phyloP scores from a whole-genome alignment of 1,284 basidiomycete species.

The Phellopilus nigrolimitatus region DNA sequence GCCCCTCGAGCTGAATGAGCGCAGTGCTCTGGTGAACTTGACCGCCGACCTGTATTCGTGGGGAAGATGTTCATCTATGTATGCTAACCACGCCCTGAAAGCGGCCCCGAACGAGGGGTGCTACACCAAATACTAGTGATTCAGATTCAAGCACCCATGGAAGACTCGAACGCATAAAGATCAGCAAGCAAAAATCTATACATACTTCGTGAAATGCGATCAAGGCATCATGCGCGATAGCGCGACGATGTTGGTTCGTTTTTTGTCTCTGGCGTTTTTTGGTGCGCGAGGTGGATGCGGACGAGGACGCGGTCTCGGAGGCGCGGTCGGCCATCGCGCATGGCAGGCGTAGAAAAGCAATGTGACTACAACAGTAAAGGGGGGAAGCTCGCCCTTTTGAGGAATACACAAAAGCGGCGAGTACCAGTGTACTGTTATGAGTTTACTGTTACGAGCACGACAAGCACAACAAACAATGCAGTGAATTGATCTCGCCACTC shows the following conservation, averaged over 20 bases:
- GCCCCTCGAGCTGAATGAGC: constrained; percentile 17
- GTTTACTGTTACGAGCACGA: too few species aligned
- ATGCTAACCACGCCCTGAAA: constrained; percentile 19
- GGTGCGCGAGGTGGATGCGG: constrained; percentile 10
- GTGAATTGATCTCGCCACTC: not conserved
- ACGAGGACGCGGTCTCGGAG: not conserved
- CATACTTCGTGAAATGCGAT: constrained; percentile 18
- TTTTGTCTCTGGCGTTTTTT: constrained; percentile 16
- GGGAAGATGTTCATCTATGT: constrained; percentile 14
- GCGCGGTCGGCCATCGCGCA: constrained; percentile 20
- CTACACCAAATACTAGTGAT: constrained; percentile 3
- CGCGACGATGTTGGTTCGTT: constrained; percentile 18
- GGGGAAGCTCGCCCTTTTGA: constrained; percentile 8
- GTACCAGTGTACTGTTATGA: too few species aligned
- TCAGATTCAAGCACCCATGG: not conserved
- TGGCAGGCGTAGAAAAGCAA: constrained; percentile 1
- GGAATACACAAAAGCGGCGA: constrained; percentile 1
- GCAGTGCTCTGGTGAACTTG: constrained; percentile 19
- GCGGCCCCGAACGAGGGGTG: constrained; percentile 18
- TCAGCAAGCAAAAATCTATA: not conserved
- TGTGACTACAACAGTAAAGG: not conserved
- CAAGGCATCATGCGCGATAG: constrained; percentile 15
- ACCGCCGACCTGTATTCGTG: constrained; percentile 18
- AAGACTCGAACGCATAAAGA: not conserved
- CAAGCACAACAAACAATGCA: constrained; percentile 5